These are phyloP conservation scores for Ensete glaucum DNA, from an alignment of 176 grass and related monocot genomes.

Conservation along the genomic window DNA sequence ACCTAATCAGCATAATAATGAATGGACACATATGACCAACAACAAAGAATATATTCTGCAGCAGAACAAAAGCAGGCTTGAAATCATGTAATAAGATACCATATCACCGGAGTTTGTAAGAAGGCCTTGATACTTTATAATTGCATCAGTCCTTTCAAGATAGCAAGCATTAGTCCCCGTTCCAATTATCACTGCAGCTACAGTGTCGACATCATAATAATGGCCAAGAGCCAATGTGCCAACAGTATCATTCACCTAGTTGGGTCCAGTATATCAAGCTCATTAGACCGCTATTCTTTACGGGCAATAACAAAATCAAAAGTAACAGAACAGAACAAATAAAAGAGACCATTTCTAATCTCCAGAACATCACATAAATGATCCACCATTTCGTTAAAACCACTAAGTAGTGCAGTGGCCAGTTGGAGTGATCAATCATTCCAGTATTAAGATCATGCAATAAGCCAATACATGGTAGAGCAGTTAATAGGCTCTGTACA, in stretches of 20 bases:
- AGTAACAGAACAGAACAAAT: no score
- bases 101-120: slow-evolving; percentile 86
- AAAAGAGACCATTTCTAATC: no score
- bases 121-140: slow-evolving; percentile 94
- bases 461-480: no score
- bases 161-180: slow-evolving; percentile 95
- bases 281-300: no score
- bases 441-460: no score
- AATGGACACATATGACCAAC: slow-evolving; percentile 11
- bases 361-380: no score
- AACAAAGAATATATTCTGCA: neutral
- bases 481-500: no score
- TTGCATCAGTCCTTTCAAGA: slow-evolving; percentile 84
- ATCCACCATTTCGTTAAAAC: no score
- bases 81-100: slow-evolving; percentile 36
- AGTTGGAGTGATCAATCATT: no score
- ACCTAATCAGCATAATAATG: slow-evolving; percentile 38
- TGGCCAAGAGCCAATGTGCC: slow-evolving; percentile 90
- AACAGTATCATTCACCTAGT: slow-evolving; percentile 90
- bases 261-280: neutral
- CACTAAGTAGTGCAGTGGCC: no score
- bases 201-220: slow-evolving; percentile 69
- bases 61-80: neutral
- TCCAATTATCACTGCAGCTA: slow-evolving; percentile 87
- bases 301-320: no score